Base-by-base conservation (phyloP, 495 filamentous ascomycete genomes). In the Terfezia claveryi region DNA sequence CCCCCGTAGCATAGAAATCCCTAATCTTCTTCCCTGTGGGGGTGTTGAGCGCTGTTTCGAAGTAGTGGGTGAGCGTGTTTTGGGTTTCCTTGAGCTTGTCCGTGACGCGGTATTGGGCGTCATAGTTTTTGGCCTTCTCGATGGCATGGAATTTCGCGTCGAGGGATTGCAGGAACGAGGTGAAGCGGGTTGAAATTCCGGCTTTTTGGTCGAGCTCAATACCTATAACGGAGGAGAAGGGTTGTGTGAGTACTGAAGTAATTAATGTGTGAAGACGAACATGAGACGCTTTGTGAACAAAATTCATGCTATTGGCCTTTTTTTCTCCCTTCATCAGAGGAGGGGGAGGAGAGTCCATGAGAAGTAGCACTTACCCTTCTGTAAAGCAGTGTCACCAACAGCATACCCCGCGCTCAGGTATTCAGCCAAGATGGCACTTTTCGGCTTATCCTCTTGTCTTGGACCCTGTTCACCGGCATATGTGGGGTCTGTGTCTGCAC, bases 391-490 rank as follows among this genome's bases (percentile, higher is more conserved):
- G 67, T 98, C 91, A 54, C 83, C 84, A 60, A 98, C 70, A 17
- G 76, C 73, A 68, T 98, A 98, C 59, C 91, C 91, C 61, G 94
- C 84, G 5, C 88, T 88, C 32, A 98, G 80, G 67, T 94, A 93
- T 71, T 98, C 91, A 57, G 91, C 91, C 27, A 95, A 59, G 63
- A 98, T 93, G 62, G 92, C 87, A 17, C 81, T 76, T 63, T 85
- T 80, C 0, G 91, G 91, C 73, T 96, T 96, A 69, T 94, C 86
- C 65, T 98, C 91, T 64, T 96, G 91, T 4, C 79, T 76, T 46
- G 17, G 41, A 12, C 2, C 74, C 55, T 87, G 76, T 58, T 82
- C 74, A 32, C 27, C 7, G 27, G 7, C 4, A 32, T 32, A 32
- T 52, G 71, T 74, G 58, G 81, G 23, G 44, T 49, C 44, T 49